phyloP scores from a whole-genome alignment of 2,329 filamentous ascomycete species.

The Basipetospora chlamydospora region DNA sequence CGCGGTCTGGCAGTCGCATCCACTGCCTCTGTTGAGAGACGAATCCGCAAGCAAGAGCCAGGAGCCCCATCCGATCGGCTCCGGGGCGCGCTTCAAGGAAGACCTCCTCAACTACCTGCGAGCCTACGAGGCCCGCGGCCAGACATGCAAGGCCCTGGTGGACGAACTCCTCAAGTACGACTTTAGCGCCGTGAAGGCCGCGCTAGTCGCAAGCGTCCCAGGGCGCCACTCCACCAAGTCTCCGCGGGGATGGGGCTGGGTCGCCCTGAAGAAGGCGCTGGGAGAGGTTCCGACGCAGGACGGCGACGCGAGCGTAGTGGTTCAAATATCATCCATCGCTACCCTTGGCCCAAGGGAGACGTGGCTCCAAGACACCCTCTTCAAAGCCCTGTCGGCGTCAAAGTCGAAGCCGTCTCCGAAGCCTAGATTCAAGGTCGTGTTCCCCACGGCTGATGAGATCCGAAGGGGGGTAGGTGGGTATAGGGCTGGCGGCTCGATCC shows the following conservation, averaged over 20 bases:
- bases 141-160: constrained; percentile 38
- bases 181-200: constrained; percentile 53
- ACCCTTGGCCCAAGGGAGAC: constrained; percentile 55
- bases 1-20: constrained; percentile 63
- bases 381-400: constrained; percentile 29
- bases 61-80: constrained; percentile 28
- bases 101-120: constrained; percentile 61
- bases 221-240: constrained; percentile 42
- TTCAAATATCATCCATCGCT: constrained; percentile 69
- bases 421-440: constrained; percentile 56
- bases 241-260: constrained; percentile 59
- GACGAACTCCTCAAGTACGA: constrained; percentile 47
- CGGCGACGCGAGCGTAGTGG: constrained; percentile 33
- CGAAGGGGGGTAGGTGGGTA: constrained; percentile 67
- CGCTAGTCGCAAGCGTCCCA: constrained; percentile 67
- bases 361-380: constrained; percentile 57
- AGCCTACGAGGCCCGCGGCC: constrained; percentile 47
- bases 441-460: constrained; percentile 69
- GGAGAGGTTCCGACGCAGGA: constrained; percentile 31
- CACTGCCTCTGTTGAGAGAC: constrained; percentile 36
- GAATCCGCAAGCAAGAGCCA: not conserved
- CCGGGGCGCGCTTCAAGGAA: constrained; percentile 56
- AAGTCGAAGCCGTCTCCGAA: constrained; percentile 12
- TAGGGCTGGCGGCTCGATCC: constrained; percentile 61
- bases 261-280: constrained; percentile 47